phyloP scores from a whole-genome alignment of 257 asterid genomes.

The Scutellaria galericulata region DNA sequence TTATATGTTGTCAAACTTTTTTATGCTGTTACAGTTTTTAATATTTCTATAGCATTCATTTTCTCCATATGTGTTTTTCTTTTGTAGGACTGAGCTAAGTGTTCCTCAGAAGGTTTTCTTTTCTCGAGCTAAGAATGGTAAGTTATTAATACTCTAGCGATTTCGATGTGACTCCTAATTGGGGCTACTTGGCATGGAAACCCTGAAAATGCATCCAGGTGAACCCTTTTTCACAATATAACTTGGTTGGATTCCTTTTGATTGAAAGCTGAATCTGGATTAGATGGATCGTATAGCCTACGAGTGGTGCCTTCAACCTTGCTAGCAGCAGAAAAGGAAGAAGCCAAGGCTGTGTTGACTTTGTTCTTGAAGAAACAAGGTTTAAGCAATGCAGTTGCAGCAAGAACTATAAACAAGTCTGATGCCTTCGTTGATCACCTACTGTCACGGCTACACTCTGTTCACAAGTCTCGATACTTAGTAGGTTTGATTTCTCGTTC shows the following conservation, averaged over 20 bases:
- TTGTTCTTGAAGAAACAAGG: conserved; percentile 90
- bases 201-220: conserved; percentile 28
- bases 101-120: conserved; percentile 59
- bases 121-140: conserved; percentile 63
- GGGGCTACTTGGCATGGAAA: conserved; percentile 25
- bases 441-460: conserved; percentile 78
- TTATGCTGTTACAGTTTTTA: background rate
- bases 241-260: conserved; percentile 37
- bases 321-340: conserved; percentile 93
- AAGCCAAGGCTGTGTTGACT: conserved; percentile 88
- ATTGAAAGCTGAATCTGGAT: conserved; percentile 65
- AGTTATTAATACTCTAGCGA: conserved; percentile 39
- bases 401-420: conserved; percentile 78
- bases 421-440: conserved; percentile 89
- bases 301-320: conserved; percentile 71
- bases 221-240: conserved; percentile 32
- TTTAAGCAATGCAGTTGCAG: conserved; percentile 70
- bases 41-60: background rate
- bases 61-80: background rate
- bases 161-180: conserved; percentile 16
- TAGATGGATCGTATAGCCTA: conserved; percentile 71
- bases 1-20: background rate
- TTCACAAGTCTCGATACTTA: conserved; percentile 89
- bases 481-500: conserved; percentile 78
- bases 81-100: conserved; percentile 48